These are phyloP conservation scores for Telopea speciosissima DNA, from an alignment of 177 flowering plant genomes.

Conservation along the genomic window DNA sequence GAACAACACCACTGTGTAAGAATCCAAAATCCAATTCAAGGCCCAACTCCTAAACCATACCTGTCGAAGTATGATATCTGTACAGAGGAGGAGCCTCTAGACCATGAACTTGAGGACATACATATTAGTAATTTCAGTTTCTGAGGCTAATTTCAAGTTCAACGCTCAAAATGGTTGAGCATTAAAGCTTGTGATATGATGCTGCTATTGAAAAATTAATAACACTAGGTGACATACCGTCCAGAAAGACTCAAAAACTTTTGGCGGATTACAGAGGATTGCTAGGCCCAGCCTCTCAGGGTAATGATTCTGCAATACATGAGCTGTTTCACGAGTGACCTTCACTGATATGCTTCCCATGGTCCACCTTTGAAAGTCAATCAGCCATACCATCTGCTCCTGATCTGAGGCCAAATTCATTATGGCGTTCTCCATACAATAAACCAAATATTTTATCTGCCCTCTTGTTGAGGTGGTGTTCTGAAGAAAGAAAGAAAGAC, in stretches of 20 bases:
- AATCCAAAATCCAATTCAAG: too few species aligned
- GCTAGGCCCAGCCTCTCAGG: constrained; percentile 83
- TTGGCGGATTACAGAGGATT: constrained; percentile 68
- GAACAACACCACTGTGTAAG: too few species aligned
- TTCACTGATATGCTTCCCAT: constrained; percentile 51
- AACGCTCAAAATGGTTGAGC: not conserved
- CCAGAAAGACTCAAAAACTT: constrained; percentile 78
- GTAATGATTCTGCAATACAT: constrained; percentile 69
- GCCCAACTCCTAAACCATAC: too few species aligned
- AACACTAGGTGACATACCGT: constrained; percentile 34
- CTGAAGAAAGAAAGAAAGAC: constrained; percentile 20
- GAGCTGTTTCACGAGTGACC: constrained; percentile 63
- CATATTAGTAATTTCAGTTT: not conserved
- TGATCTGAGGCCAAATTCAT: constrained; percentile 45
- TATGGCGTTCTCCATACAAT: constrained; percentile 81
- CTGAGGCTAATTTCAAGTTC: not conserved
- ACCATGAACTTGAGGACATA: too few species aligned
- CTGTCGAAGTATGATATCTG: too few species aligned
- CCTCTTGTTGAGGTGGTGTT: constrained; percentile 53
- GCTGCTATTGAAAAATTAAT: not conserved
- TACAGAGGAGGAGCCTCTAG: too few species aligned
- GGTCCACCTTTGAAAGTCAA: constrained; percentile 65
- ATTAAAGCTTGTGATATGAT: not conserved
- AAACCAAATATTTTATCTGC: constrained; percentile 64
- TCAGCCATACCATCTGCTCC: constrained; percentile 82